phyloP scores from a whole-genome alignment of 805 yeast species.

The Osmozyma mogii region DNA sequence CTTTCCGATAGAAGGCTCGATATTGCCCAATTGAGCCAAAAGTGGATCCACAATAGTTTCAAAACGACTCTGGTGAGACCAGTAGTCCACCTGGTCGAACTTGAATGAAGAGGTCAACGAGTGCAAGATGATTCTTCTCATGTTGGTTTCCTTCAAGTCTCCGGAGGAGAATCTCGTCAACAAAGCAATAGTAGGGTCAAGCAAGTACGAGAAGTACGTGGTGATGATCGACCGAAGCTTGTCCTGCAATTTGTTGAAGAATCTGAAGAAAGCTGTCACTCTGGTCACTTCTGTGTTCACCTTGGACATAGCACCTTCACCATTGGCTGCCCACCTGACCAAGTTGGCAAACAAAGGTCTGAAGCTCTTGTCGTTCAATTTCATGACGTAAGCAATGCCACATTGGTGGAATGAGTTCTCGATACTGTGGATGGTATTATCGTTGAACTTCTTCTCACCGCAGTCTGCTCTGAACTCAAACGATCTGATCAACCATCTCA shows the following conservation, averaged over 20 bases:
- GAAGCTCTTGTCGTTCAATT: constrained; percentile 87
- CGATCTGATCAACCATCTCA: constrained; percentile 59
- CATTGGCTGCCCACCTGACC: constrained; percentile 37
- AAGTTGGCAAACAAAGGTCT: constrained; percentile 66
- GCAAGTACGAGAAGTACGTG: constrained; percentile 73
- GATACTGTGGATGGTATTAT: constrained; percentile 69
- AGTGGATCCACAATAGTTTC: constrained; percentile 59
- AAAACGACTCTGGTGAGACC: constrained; percentile 85
- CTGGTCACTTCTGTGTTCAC: constrained; percentile 44
- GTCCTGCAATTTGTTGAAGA: constrained; percentile 79
- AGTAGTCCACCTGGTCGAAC: constrained; percentile 87
- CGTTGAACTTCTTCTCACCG: constrained; percentile 41
- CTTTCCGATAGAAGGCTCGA: constrained; percentile 72
- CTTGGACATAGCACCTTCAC: constrained; percentile 52
- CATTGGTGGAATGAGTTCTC: constrained; percentile 70
- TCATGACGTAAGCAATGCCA: constrained; percentile 73
- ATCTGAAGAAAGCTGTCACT: constrained; percentile 69
- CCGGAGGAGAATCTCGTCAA: constrained; percentile 42
- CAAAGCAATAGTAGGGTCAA: constrained; percentile 61
- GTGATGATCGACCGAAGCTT: constrained; percentile 82
- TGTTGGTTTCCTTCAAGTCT: constrained; percentile 36
- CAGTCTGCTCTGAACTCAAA: constrained; percentile 58
- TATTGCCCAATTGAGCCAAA: constrained; percentile 54
- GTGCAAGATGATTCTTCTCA: constrained; percentile 66
- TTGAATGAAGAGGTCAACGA: constrained; percentile 77